phyloP scores from a whole-genome alignment of 306 rosid species.

The Mimosa pudica region DNA sequence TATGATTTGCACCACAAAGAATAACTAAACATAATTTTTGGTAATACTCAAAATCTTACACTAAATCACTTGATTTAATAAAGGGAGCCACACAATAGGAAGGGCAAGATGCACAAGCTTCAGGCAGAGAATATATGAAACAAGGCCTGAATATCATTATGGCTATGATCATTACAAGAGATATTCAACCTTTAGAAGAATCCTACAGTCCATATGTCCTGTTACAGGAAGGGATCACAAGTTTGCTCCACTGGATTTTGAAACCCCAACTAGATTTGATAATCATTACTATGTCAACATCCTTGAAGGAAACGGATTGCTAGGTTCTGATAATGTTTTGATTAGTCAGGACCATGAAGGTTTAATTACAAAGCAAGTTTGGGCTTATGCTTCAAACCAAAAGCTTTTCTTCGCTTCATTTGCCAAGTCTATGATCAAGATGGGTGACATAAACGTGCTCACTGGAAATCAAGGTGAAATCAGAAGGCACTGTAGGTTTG shows the following conservation, averaged over 20 bases:
- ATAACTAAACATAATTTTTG: neutral
- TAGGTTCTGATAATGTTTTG: slow-evolving; percentile 75
- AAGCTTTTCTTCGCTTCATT: slow-evolving; percentile 67
- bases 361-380: slow-evolving; percentile 49
- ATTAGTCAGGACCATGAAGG: slow-evolving; percentile 63
- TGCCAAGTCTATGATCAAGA: slow-evolving; percentile 70
- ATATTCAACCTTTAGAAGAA: slow-evolving; percentile 58
- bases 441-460: slow-evolving; percentile 83
- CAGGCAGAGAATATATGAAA: slow-evolving; percentile 67
- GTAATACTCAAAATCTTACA: neutral
- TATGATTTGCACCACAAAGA: too few relatives aligned
- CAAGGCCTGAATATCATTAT: slow-evolving; percentile 37
- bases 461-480: slow-evolving; percentile 68
- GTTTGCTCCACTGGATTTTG: slow-evolving; percentile 67
- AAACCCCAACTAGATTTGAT: slow-evolving; percentile 76
- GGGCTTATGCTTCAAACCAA: slow-evolving; percentile 71
- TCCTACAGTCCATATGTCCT: slow-evolving; percentile 74
- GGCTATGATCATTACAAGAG: slow-evolving; percentile 65
- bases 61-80: neutral
- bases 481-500: slow-evolving; percentile 74
- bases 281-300: slow-evolving; percentile 74
- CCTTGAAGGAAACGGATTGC: slow-evolving; percentile 71
- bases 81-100: slow-evolving; percentile 94
- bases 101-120: slow-evolving; percentile 79
- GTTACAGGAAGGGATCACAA: slow-evolving; percentile 54